A percentile compares a stretch with the other conserved stretches of the same genome.
These are phyloP conservation scores for Symbiodinium natans DNA, from an alignment of 73 alveolate species.

Conservation along the genomic window DNA sequence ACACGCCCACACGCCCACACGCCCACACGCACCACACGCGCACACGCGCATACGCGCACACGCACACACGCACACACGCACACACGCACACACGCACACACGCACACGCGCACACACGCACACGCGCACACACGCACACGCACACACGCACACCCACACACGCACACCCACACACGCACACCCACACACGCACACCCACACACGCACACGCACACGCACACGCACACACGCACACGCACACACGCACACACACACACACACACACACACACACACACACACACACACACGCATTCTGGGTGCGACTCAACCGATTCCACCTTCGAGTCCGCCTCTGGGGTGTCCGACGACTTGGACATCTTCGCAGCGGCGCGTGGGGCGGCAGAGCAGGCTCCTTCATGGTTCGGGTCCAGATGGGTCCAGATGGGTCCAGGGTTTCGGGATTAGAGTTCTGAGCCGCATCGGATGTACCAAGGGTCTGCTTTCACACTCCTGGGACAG, in stretches of 20 bases:
- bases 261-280: background rate
- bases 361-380: conserved; percentile 34
- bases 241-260: background rate
- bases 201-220: background rate
- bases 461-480: no score
- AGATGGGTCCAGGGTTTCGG: no score
- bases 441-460: no score
- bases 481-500: no score
- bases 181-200: no score
- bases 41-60: background rate
- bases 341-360: conserved; percentile 3
- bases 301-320: no score
- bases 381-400: conserved; percentile 24
- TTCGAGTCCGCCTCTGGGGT: conserved; percentile 54
- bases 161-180: no score
- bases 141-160: background rate
- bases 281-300: background rate
- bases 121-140: background rate
- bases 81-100: background rate
- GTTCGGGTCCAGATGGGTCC: no score
- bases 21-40: no score
- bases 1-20: background rate
- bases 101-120: background rate
- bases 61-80: background rate
- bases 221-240: background rate